These are phyloP conservation scores for Corynascus novoguineensis DNA, from an alignment of 495 filamentous ascomycete species.

Conservation along the genomic window DNA sequence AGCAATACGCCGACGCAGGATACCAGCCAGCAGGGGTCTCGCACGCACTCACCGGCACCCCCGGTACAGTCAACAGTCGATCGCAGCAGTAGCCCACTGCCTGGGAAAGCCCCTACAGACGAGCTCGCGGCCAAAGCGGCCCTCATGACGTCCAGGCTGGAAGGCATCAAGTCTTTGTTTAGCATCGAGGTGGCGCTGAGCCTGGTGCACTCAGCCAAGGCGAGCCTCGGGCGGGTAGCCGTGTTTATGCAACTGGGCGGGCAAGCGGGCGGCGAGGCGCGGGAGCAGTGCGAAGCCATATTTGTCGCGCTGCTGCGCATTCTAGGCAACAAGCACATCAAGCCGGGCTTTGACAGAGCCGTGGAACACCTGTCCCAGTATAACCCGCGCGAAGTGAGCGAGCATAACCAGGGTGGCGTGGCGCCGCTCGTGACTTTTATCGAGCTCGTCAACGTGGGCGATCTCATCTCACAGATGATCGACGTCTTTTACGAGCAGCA, in stretches of 20 bases:
- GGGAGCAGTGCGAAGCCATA: conserved; percentile 84
- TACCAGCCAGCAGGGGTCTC: conserved; percentile 36
- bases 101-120: conserved; percentile 67
- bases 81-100: conserved; percentile 42
- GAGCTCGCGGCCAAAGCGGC: conserved; percentile 94
- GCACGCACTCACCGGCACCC: conserved; percentile 40
- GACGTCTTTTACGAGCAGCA: conserved; percentile 99
- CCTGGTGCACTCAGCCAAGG: conserved; percentile 85
- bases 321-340: conserved; percentile 81
- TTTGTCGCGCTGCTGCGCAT: conserved; percentile 80
- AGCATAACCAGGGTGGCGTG: conserved; percentile 65
- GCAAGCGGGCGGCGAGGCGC: conserved; percentile 73
- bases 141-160: conserved; percentile 88
- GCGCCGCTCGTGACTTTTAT: conserved; percentile 93
- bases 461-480: conserved; percentile 98
- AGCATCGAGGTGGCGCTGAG: conserved; percentile 91
- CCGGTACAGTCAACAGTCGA: conserved; percentile 17
- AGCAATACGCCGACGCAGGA: conserved; percentile 23
- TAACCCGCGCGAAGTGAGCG: conserved; percentile 77
- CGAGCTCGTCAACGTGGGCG: conserved; percentile 95
- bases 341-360: conserved; percentile 84
- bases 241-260: conserved; percentile 75
- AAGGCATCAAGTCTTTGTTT: conserved; percentile 90
- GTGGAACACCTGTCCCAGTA: conserved; percentile 88
- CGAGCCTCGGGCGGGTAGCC: conserved; percentile 77